phyloP scores from a whole-genome alignment of 345 rosid genomes.

The Eucalyptus sp. region DNA sequence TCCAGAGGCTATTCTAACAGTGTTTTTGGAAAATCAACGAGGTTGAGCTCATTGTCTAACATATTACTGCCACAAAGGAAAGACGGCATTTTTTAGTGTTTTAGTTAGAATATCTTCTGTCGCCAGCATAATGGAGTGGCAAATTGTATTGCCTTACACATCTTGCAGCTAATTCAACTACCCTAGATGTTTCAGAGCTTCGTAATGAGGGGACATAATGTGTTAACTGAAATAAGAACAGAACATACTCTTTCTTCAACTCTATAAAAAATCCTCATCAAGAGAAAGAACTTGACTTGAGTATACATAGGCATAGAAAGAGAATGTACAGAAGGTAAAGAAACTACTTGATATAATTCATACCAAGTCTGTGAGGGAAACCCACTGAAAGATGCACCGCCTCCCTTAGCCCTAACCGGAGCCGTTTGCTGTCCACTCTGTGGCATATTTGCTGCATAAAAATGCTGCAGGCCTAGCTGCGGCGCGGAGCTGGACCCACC shows the following conservation, averaged over 20 bases:
- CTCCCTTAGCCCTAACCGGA: conserved; percentile 17
- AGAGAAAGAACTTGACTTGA: not conserved
- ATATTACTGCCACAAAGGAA: not conserved
- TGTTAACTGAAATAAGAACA: not conserved
- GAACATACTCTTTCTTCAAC: not conserved
- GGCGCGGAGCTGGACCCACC: conserved; percentile 39
- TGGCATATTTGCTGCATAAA: conserved; percentile 7
- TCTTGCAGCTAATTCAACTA: not conserved
- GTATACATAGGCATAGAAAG: not conserved
- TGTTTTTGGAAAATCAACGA: not conserved
- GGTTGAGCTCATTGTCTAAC: not conserved
- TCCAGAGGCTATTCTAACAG: not conserved
- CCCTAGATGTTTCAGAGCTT: not conserved
- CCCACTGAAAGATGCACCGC: conserved; percentile 19
- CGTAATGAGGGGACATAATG: not conserved
- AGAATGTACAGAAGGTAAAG: not conserved
- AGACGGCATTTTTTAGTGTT: not conserved
- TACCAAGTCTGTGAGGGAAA: conserved; percentile 39
- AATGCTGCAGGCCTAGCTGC: conserved; percentile 1
- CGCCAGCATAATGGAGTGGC: not conserved
- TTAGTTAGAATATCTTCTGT: not conserved
- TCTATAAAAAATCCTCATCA: not conserved
- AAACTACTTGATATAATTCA: not conserved
- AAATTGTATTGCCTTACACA: not conserved
- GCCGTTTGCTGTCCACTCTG: conserved; percentile 15